Evolutionary conservation across 2,329 filamentous ascomycete genomes (phyloP), one percentile per base, ranked within the genome.

Genomic region (Lecanoromycetidae sp.): DNA sequence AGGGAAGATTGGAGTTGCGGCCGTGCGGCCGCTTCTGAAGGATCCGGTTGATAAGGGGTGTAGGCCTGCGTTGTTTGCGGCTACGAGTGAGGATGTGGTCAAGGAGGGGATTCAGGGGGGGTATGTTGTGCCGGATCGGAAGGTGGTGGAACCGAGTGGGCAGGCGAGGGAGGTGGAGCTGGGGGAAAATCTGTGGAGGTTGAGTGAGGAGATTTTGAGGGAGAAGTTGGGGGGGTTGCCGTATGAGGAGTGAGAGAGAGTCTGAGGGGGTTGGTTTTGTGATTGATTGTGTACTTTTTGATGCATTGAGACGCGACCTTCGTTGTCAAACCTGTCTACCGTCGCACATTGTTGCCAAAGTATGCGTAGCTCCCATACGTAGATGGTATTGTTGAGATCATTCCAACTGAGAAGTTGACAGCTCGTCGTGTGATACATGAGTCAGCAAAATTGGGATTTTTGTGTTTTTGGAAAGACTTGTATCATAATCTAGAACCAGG

Each of bases 1-100:
- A 1, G 69, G 69, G 13, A 69, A 68, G 46, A 55, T 71, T 27
- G 68, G 67, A 2, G 68, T 71, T 8, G 64, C 60, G 40, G 63
- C 59, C 2, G 57, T 66, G 2, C 55, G 63, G 26, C 70, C 70
- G 1, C 68, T 74, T 49, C 65, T 74, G 67, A 71, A 70, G 48
- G 68, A 73, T 51, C 68, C 70, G 0, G 59, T 72, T 0, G 63
- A 68, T 20, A 49, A 70, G 44, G 71, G 71, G 1, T 74, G 70
- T 51, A 59, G 71, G 15, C 54, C 68, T 2, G 69, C 66, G 10
- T 49, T 75, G 25, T 74, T 71, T 54, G 71, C 71, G 4, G 64
- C 68, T 1, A 71, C 70, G 3, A 67, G 63, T 44, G 57, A 61
- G 13, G 67, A 69, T 43, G 57, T 74, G 1, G 61, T 57, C 1